Percentiles rank a stretch among this genome's conserved stretches.
These are phyloP conservation scores for Panicum virgatum DNA, from an alignment of 202 grass and related monocot genomes.

Conservation along the genomic window DNA sequence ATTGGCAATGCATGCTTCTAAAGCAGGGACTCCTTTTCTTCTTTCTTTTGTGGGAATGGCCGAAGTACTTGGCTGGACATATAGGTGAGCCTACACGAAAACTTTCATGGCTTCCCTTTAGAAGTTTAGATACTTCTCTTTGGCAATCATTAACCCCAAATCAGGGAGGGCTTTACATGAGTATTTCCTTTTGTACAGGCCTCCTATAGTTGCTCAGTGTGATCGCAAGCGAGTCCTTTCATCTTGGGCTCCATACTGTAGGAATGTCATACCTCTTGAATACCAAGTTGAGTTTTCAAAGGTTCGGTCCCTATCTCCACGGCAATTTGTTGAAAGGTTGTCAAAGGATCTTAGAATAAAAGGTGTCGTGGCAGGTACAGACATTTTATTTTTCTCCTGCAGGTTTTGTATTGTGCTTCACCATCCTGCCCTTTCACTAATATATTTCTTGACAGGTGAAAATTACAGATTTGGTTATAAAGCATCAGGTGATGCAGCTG, in stretches of 20 bases:
- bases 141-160: not conserved
- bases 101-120: slow-evolving; percentile 2
- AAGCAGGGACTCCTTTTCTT: slow-evolving; percentile 81
- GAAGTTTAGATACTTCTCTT: not conserved
- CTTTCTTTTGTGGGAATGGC: slow-evolving; percentile 96
- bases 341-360: slow-evolving; percentile 91
- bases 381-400: slow-evolving; percentile 33
- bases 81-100: slow-evolving; percentile 57
- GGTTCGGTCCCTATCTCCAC: slow-evolving; percentile 85
- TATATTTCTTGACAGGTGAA: slow-evolving; percentile 62
- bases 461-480: slow-evolving; percentile 99
- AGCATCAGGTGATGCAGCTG: slow-evolving; percentile 82
- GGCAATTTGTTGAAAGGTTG: slow-evolving; percentile 95
- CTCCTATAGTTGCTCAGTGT: slow-evolving; percentile 82
- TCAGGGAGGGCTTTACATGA: slow-evolving; percentile 12
- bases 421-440: slow-evolving; percentile 10
- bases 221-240: slow-evolving; percentile 86
- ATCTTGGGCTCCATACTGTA: slow-evolving; percentile 81
- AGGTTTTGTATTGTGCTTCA: slow-evolving; percentile 22
- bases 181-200: slow-evolving; percentile 44
- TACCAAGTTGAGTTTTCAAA: slow-evolving; percentile 99
- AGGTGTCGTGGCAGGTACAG: slow-evolving; percentile 94
- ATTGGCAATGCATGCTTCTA: slow-evolving; percentile 86
- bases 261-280: slow-evolving; percentile 75
- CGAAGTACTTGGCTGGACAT: slow-evolving; percentile 95